Evolutionary conservation across 1,139 yeast species (phyloP), one percentile per base, ranked within the genome.

Genomic region (Blastobotrys malaysiensis): DNA sequence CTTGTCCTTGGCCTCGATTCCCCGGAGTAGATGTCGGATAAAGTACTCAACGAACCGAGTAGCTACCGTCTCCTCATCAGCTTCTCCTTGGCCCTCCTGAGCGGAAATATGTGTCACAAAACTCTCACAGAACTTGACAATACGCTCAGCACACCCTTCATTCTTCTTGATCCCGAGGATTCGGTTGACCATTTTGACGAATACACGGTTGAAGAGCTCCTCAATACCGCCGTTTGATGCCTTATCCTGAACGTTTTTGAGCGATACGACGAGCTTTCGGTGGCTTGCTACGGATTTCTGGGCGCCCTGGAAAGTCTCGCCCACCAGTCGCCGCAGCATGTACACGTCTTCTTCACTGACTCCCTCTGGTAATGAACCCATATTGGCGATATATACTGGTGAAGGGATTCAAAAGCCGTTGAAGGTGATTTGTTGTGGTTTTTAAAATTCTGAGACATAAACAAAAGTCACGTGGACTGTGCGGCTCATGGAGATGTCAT

Each of bases 251-350:
- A 88, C 73, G 50, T 79, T 78, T 63, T 78, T 79, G 65, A 88
- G 69, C 9, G 87, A 79, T 11, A 83, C 79, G 6, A 84, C 81
- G 55, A 88, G 82, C 63, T 88, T 86, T 49, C 88, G 75, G 69
- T 90, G 97, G 1, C 91, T 86, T 0, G 93, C 84, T 43, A 84
- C 75, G 1, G 88, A 77, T 43, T 71, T 59, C 64, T 91, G 98
- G 0, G 95, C 89, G 57, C 86, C 93, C 64, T 87, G 95, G 65
- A 91, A 91, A 1, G 85, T 83, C 55, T 80, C 83, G 0, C 86
- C 82, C 63, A 88, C 59, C 18, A 65, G 59, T 3, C 52, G 48
- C 16, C 61, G 55, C 44, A 67, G 58, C 44, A 55, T 54, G 5
- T 52, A 54, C 9, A 65, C 51, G 49, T 64, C 67, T 14, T 56